A percentile compares a stretch with the other conserved stretches of the same genome.
phyloP scores from a whole-genome alignment of 2,329 filamentous ascomycete species.

The Pleomassaria siparia region DNA sequence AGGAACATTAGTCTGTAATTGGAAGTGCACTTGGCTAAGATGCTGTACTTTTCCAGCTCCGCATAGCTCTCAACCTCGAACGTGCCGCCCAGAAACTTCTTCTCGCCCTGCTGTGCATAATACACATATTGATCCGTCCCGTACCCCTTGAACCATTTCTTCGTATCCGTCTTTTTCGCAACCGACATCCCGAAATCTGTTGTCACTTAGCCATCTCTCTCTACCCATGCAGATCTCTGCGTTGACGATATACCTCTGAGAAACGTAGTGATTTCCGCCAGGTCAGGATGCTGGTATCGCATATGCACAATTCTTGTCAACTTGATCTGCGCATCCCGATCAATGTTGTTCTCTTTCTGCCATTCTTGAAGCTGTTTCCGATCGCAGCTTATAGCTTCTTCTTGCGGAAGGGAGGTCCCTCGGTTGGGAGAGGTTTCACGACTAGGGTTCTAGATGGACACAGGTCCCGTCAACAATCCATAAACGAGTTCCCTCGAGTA shows the following conservation, averaged over 20 bases:
- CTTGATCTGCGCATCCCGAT: conserved; percentile 48
- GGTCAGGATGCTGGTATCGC: conserved; percentile 57
- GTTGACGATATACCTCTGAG: conserved; percentile 27
- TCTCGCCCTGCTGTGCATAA: conserved; percentile 53
- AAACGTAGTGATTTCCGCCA: conserved; percentile 52
- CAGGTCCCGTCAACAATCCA: background rate
- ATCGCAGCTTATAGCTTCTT: conserved; percentile 39
- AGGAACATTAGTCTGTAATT: conserved; percentile 12
- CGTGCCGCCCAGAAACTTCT: conserved; percentile 59
- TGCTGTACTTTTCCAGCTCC: conserved; percentile 51
- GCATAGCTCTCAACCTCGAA: conserved; percentile 60
- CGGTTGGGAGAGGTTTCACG: conserved; percentile 44
- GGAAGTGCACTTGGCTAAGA: too few relatives aligned
- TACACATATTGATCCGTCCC: conserved; percentile 62
- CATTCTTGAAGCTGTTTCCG: conserved; percentile 41
- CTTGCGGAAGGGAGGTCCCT: conserved; percentile 44
- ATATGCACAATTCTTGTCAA: conserved; percentile 54
- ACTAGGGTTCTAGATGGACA: conserved; percentile 21
- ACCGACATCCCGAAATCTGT: conserved; percentile 41
- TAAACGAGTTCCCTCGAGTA: background rate
- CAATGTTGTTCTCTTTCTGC: conserved; percentile 45
- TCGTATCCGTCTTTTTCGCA: conserved; percentile 29
- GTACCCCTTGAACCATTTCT: conserved; percentile 63
- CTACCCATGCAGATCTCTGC: background rate
- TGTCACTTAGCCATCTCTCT: background rate